phyloP scores from a whole-genome alignment of 495 filamentous ascomycete genomes.

The Aspergillus saccharolyticus region DNA sequence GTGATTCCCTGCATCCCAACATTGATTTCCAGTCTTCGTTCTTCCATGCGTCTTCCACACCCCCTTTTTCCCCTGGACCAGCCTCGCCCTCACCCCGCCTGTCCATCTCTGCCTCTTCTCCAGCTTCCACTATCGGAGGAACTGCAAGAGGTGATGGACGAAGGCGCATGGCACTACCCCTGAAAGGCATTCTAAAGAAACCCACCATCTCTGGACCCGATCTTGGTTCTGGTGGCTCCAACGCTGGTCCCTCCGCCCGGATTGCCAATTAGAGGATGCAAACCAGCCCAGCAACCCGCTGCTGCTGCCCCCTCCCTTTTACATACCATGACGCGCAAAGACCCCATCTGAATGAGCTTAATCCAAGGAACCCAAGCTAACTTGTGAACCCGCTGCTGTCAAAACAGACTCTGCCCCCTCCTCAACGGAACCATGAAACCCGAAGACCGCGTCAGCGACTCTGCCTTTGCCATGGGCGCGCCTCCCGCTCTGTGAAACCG shows the following conservation, averaged over 20 bases:
- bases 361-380: conserved; percentile 18
- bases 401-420: conserved; percentile 75
- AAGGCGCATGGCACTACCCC: not conserved
- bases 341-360: not conserved
- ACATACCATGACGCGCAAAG: not conserved
- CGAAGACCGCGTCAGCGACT: conserved; percentile 54
- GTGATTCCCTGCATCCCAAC: conserved; percentile 5
- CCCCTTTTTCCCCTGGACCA: not conserved
- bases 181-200: not conserved
- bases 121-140: not conserved
- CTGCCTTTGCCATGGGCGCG: conserved; percentile 50
- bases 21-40: conserved; percentile 11
- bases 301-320: not conserved
- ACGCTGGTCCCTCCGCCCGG: not conserved
- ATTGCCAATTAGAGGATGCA: not conserved
- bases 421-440: conserved; percentile 81
- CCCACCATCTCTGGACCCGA: not conserved
- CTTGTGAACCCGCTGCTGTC: not conserved
- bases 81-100: not conserved
- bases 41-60: not conserved
- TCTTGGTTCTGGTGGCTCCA: not conserved
- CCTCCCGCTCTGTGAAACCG: conserved; percentile 27
- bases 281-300: not conserved
- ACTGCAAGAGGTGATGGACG: not conserved
- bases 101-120: not conserved